These are phyloP conservation scores for Saitozyma sp. DNA, from an alignment of 768 basidiomycete species.

Conservation along the genomic window DNA sequence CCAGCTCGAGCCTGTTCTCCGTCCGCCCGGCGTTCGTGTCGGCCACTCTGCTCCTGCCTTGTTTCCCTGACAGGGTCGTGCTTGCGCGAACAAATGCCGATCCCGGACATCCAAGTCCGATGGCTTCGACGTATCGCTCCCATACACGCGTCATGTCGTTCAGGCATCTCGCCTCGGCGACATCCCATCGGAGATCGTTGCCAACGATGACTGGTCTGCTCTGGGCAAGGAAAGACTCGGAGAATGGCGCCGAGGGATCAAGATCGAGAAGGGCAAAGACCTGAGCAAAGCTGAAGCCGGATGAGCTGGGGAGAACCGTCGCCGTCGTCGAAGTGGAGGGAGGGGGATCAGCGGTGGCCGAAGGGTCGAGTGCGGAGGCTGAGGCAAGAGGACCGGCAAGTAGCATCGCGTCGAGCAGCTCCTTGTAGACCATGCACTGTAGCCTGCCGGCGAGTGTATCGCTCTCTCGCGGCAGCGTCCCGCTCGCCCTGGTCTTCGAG, in stretches of 20 bases:
- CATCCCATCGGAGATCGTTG: slow-evolving; percentile 36
- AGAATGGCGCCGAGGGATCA: slow-evolving; percentile 31
- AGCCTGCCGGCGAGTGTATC: slow-evolving; percentile 48
- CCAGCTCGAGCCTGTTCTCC: slow-evolving; percentile 44
- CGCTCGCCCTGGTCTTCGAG: slow-evolving; percentile 50
- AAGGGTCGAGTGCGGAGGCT: background rate
- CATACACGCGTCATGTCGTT: slow-evolving; percentile 37
- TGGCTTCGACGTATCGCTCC: slow-evolving; percentile 33
- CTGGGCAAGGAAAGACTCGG: slow-evolving; percentile 42
- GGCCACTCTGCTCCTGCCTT: background rate
- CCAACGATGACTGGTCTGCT: slow-evolving; percentile 40
- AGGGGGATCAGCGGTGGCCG: background rate
- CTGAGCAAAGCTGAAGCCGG: slow-evolving; percentile 26
- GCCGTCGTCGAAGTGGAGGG: background rate
- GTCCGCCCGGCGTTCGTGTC: slow-evolving; percentile 30
- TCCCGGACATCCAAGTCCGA: slow-evolving; percentile 39
- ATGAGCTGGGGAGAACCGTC: slow-evolving; percentile 17
- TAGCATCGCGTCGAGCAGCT: slow-evolving; percentile 48
- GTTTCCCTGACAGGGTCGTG: background rate
- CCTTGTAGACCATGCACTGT: slow-evolving; percentile 54
- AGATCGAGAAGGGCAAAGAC: slow-evolving; percentile 44
- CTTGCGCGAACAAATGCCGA: background rate
- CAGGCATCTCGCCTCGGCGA: slow-evolving; percentile 24
- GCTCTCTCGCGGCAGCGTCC: slow-evolving; percentile 45
- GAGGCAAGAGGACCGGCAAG: slow-evolving; percentile 7